phyloP scores from a whole-genome alignment of 805 yeast species.

The Debaryomyces tyrocola region DNA sequence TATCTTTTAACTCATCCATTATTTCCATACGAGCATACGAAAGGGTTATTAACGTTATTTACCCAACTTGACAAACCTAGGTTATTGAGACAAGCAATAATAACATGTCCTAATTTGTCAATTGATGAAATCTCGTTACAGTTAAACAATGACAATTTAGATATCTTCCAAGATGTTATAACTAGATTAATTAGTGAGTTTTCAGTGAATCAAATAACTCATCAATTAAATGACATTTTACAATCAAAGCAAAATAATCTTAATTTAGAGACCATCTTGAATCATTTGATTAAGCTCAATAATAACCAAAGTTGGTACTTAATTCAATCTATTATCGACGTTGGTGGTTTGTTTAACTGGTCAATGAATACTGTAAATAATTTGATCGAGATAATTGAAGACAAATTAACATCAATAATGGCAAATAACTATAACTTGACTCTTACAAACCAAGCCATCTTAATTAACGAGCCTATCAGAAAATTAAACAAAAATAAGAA shows the following conservation, averaged over 20 bases:
- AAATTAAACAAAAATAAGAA: constrained; percentile 23
- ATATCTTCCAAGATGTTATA: constrained; percentile 66
- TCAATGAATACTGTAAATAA: constrained; percentile 48
- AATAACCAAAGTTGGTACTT: constrained; percentile 57
- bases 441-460: constrained; percentile 45
- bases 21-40: constrained; percentile 63
- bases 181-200: constrained; percentile 66
- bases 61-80: constrained; percentile 48
- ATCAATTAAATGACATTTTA: constrained; percentile 40
- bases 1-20: constrained; percentile 86
- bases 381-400: constrained; percentile 45
- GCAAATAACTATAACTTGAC: constrained; percentile 46
- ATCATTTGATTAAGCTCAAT: constrained; percentile 35
- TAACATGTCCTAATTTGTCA: constrained; percentile 70
- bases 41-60: constrained; percentile 55
- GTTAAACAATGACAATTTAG: constrained; percentile 52
- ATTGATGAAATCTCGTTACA: constrained; percentile 63
- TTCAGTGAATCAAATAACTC: constrained; percentile 58
- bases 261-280: constrained; percentile 39
- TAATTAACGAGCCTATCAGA: constrained; percentile 22
- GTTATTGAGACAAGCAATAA: constrained; percentile 77
- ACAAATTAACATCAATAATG: constrained; percentile 46
- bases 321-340: constrained; percentile 66
- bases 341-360: constrained; percentile 72
- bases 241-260: constrained; percentile 21